Conservation (phyloP, 192 early-diverging fungal genomes). For the Podila epigama region DNA sequence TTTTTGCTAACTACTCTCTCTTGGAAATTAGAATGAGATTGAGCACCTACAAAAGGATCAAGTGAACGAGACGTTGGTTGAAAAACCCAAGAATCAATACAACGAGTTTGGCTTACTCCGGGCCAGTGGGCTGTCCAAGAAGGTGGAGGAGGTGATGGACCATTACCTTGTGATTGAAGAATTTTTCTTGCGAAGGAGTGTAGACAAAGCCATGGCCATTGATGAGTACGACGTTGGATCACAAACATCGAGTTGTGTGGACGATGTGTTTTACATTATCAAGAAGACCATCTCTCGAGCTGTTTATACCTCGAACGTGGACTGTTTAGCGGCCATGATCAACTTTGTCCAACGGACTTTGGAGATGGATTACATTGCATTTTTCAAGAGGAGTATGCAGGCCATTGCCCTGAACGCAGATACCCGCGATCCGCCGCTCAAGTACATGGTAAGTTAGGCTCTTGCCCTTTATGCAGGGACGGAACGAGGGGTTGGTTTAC, state of each 20-base stretch:
- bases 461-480: no score
- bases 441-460: constrained; percentile 66
- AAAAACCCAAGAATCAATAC: constrained; percentile 52
- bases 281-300: constrained; percentile 77
- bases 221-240: constrained; percentile 63
- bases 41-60: constrained; percentile 35
- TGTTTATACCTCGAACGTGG: constrained; percentile 74
- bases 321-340: constrained; percentile 73
- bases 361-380: constrained; percentile 72
- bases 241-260: constrained; percentile 75
- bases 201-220: constrained; percentile 81
- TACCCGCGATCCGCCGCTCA: constrained; percentile 61
- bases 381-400: constrained; percentile 67
- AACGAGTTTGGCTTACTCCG: constrained; percentile 64
- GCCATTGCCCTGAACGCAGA: constrained; percentile 60
- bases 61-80: constrained; percentile 25
- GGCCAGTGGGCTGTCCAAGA: constrained; percentile 64
- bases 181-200: constrained; percentile 71
- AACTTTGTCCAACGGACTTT: constrained; percentile 70
- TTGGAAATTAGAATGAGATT: constrained; percentile 45
- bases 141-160: constrained; percentile 68
- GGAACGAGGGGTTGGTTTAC: no score
- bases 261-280: constrained; percentile 94
- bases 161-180: constrained; percentile 79
- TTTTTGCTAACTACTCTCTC: no score